These are phyloP conservation scores for Coemansia sp. DNA, from an alignment of 192 early-diverging fungal species.

Conservation along the genomic window DNA sequence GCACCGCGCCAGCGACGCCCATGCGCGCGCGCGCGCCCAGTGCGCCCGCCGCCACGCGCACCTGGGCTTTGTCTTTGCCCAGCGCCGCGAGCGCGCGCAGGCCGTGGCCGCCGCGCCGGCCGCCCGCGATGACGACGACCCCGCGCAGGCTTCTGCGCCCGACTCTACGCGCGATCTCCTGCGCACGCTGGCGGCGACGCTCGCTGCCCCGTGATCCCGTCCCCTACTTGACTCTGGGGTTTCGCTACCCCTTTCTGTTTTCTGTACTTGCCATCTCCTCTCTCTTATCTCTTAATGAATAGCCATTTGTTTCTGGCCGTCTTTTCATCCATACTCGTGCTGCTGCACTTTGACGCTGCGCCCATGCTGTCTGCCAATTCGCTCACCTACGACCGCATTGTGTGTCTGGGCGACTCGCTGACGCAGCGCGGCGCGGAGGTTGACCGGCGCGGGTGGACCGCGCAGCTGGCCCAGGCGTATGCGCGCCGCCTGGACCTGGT, in stretches of 20 bases:
- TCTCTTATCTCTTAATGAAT: too few species aligned
- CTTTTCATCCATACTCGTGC: too few species aligned
- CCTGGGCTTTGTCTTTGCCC: constrained; percentile 30
- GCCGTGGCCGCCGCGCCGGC: constrained; percentile 9
- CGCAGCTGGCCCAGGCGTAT: constrained; percentile 29
- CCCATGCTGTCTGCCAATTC: neutral
- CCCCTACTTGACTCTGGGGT: too few species aligned
- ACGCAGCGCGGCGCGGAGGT: constrained; percentile 47
- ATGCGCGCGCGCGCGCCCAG: constrained; percentile 1
- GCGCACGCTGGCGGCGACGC: constrained; percentile 23
- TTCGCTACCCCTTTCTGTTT: neutral
- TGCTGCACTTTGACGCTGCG: neutral
- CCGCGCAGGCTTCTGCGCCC: neutral
- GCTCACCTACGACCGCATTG: neutral
- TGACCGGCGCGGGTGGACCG: constrained; percentile 28
- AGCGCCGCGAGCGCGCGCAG: constrained; percentile 21
- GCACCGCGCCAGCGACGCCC: constrained; percentile 21
- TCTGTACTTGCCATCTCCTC: neutral
- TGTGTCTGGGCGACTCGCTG: constrained; percentile 41
- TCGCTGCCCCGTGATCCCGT: neutral
- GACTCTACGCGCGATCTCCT: constrained; percentile 27
- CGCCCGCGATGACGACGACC: too few species aligned
- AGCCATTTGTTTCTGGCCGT: too few species aligned
- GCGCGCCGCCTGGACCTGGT: constrained; percentile 25
- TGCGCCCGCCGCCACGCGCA: neutral